Conservation (phyloP, 495 filamentous ascomycete species). For the Penicillium ochrochloron region DNA sequence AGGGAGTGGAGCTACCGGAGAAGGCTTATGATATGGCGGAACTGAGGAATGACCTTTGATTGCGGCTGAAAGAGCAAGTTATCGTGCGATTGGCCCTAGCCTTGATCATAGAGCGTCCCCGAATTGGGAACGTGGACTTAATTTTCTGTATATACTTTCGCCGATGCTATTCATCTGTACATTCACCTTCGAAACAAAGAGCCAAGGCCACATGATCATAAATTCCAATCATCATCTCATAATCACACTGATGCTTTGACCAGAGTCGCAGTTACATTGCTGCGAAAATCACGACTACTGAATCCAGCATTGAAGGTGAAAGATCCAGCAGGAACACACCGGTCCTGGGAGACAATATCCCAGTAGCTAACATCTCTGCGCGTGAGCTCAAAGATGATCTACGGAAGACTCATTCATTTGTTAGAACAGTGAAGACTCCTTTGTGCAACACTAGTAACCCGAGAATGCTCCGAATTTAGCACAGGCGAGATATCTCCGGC, state of each 20-base stretch:
- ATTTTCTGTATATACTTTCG: not conserved
- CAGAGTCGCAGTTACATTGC: not conserved
- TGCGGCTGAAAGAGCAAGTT: too few species aligned
- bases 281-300: not conserved
- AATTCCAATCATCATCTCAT: not conserved
- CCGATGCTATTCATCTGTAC: not conserved
- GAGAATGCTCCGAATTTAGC: too few species aligned
- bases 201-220: not conserved
- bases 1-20: conserved; percentile 38
- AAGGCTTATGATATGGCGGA: conserved; percentile 35
- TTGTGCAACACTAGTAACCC: too few species aligned
- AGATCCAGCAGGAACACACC: not conserved
- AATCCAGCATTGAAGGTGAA: not conserved
- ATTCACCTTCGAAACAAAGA: not conserved
- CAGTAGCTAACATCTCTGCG: not conserved
- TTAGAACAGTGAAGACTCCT: too few species aligned
- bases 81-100: too few species aligned
- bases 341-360: not conserved
- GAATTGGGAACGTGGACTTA: not conserved
- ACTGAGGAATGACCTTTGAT: conserved; percentile 4
- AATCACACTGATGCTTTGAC: not conserved
- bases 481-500: too few species aligned
- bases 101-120: not conserved
- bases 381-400: not conserved
- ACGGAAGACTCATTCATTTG: too few species aligned